phyloP scores from a whole-genome alignment of 1,284 basidiomycete species.

The Hemileia vastatrix region DNA sequence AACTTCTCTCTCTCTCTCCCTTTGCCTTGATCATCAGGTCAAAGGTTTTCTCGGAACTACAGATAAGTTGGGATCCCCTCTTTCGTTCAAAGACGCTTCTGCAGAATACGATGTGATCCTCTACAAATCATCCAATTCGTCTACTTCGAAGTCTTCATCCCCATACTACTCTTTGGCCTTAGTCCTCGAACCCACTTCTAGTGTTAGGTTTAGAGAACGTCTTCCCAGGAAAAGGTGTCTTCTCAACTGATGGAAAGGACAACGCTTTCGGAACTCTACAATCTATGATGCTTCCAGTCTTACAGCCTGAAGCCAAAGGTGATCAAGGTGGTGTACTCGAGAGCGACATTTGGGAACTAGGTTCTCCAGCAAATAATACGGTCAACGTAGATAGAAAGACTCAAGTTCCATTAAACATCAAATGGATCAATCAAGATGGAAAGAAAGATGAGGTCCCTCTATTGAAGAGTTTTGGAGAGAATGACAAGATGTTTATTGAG shows the following conservation, averaged over 20 bases:
- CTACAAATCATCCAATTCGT: neutral
- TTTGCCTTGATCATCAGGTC: too few species aligned
- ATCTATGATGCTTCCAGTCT: neutral
- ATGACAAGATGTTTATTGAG: neutral
- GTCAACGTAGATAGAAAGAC: neutral
- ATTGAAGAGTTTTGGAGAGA: neutral
- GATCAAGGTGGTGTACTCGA: neutral
- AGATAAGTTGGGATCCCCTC: too few species aligned
- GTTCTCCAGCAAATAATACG: neutral
- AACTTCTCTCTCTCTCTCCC: too few species aligned
- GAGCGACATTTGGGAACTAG: neutral
- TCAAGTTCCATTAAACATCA: neutral
- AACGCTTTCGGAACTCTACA: neutral
- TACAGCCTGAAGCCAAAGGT: neutral
- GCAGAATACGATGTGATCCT: too few species aligned
- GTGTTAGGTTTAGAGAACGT: neutral
- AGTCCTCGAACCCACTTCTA: neutral
- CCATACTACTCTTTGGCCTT: neutral
- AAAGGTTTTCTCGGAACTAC: too few species aligned
- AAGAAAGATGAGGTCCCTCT: neutral
- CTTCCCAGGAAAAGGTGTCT: neutral
- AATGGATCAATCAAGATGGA: neutral
- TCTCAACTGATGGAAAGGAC: neutral
- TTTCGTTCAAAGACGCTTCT: too few species aligned
- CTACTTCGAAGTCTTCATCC: neutral